Evolutionary conservation across 306 rosid genomes (phyloP).

Genomic region (Gleditsia sinensis): DNA sequence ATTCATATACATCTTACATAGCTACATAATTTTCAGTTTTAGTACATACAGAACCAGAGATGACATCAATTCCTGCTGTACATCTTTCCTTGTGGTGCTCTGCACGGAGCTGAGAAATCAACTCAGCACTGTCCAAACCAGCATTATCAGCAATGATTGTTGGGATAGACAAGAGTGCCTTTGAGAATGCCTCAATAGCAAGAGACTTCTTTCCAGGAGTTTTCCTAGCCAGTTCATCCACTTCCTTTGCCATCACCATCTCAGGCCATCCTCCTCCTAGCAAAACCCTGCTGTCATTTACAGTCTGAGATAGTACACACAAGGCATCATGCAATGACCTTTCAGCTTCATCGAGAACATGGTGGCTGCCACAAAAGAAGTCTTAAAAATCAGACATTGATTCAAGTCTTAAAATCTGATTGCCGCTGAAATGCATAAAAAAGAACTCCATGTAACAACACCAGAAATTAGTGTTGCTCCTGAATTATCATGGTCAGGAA

Average conservation of each 20-base stretch:
- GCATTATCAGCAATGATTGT: conserved; percentile 97
- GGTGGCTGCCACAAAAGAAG: conserved; percentile 68
- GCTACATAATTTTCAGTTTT: not conserved
- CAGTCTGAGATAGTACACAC: conserved; percentile 95
- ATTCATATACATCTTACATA: not conserved
- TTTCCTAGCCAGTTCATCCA: conserved; percentile 84
- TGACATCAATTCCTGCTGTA: conserved; percentile 88
- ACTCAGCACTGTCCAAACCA: conserved; percentile 97
- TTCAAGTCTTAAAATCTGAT: not conserved
- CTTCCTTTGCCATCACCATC: conserved; percentile 96
- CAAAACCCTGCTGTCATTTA: conserved; percentile 89
- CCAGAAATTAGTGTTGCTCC: too few species aligned
- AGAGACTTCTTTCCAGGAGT: conserved; percentile 97
- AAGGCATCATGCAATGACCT: conserved; percentile 98
- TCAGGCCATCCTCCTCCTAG: conserved; percentile 99
- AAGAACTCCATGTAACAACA: too few species aligned
- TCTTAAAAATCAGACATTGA: not conserved
- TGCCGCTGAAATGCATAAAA: not conserved
- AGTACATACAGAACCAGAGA: conserved; percentile 85
- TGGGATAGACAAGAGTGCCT: conserved; percentile 86
- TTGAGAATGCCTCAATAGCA: conserved; percentile 94
- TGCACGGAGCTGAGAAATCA: conserved; percentile 93
- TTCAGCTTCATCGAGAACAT: conserved; percentile 96
- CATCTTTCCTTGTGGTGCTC: conserved; percentile 90
- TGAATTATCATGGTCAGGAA: too few species aligned